These are phyloP conservation scores for Catunica adiposa DNA, from an alignment of 2,329 filamentous ascomycete genomes.

Conservation along the genomic window DNA sequence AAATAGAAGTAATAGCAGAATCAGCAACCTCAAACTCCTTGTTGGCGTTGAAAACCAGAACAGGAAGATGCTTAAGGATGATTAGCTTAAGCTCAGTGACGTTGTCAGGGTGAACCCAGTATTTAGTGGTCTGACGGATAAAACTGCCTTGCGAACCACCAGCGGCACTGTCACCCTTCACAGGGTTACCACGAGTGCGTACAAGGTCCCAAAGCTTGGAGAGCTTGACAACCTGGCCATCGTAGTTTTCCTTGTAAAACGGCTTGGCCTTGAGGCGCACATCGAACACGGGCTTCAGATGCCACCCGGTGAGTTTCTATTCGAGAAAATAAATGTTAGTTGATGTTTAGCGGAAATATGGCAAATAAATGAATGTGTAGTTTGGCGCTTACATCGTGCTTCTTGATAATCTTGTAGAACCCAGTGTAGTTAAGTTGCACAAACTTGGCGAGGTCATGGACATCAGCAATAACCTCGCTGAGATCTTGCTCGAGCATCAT, in stretches of 20 bases:
- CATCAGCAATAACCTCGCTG: constrained; percentile 95
- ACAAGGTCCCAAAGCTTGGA: constrained; percentile 93
- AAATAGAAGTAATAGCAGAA: constrained; percentile 92
- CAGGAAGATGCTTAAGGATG: constrained; percentile 90
- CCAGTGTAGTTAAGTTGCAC: constrained; percentile 97
- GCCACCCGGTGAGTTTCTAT: constrained; percentile 86
- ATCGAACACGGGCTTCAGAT: constrained; percentile 89
- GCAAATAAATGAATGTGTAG: constrained; percentile 1
- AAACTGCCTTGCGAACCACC: constrained; percentile 91
- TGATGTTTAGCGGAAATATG: too few species aligned
- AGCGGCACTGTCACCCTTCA: constrained; percentile 79
- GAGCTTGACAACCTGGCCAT: constrained; percentile 83
- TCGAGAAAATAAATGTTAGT: constrained; percentile 16
- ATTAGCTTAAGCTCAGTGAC: constrained; percentile 97
- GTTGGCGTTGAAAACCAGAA: constrained; percentile 90
- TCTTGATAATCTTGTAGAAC: constrained; percentile 99
- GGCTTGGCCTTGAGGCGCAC: constrained; percentile 86
- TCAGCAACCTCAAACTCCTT: constrained; percentile 90
- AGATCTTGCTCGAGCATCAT: constrained; percentile 84
- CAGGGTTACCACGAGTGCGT: constrained; percentile 77
- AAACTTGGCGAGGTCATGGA: constrained; percentile 95
- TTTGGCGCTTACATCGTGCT: constrained; percentile 61
- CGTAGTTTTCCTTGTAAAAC: constrained; percentile 98
- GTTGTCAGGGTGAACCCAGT: constrained; percentile 98
- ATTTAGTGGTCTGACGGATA: constrained; percentile 92